phyloP scores from a whole-genome alignment of 2,329 filamentous ascomycete genomes.

The Fusarium sp. region DNA sequence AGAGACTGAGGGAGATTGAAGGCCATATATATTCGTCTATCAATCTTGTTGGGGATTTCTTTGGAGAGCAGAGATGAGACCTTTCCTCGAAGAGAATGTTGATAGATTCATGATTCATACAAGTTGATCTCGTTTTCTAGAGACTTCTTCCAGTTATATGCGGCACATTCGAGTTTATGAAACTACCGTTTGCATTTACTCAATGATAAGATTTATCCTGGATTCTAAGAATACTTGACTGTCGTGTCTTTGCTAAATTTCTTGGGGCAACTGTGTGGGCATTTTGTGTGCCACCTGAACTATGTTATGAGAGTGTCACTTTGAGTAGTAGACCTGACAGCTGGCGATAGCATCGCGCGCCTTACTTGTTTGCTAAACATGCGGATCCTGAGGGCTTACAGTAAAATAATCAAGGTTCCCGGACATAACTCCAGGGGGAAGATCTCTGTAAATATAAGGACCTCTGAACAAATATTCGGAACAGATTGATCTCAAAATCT shows the following conservation, averaged over 20 bases:
- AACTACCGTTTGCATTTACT: background rate
- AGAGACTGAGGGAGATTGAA: too few species aligned
- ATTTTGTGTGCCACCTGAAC: background rate
- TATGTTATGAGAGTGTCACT: background rate
- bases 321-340: rapidly evolving
- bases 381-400: background rate
- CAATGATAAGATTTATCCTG: background rate
- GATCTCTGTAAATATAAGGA: background rate
- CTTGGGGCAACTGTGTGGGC: background rate
- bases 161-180: rapidly evolving
- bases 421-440: rapidly evolving
- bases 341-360: background rate
- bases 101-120: rapidly evolving
- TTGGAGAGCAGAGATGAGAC: background rate
- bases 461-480: rapidly evolving
- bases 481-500: rapidly evolving
- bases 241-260: background rate
- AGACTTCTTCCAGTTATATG: background rate
- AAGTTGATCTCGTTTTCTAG: background rate
- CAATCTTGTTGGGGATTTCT: too few species aligned
- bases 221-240: background rate
- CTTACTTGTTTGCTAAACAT: background rate
- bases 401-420: too few species aligned
- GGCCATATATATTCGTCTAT: background rate
- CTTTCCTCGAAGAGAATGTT: background rate